These are phyloP conservation scores for Serendipita vermifera DNA, from an alignment of 768 basidiomycete genomes.

Conservation along the genomic window DNA sequence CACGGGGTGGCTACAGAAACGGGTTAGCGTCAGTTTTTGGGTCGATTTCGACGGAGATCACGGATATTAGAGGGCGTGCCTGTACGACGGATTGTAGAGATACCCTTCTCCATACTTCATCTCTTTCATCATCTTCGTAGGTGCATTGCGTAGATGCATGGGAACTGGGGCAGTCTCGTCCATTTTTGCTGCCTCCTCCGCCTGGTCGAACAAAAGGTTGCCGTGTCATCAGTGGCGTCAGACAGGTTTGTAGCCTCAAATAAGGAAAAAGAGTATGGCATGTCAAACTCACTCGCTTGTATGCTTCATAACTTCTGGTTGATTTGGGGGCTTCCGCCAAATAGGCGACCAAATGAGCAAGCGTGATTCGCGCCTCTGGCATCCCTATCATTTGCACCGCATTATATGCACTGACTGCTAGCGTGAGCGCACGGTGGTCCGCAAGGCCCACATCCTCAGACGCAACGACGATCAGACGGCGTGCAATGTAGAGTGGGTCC, in stretches of 20 bases:
- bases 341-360: constrained; percentile 65
- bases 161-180: constrained; percentile 51
- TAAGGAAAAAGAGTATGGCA: background rate
- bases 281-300: constrained; percentile 30
- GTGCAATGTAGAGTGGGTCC: constrained; percentile 63
- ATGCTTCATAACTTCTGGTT: constrained; percentile 66
- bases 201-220: constrained; percentile 24
- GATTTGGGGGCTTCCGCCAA: constrained; percentile 75
- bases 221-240: background rate
- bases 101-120: constrained; percentile 56
- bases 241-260: constrained; percentile 4
- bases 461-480: constrained; percentile 65
- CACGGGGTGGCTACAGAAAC: constrained; percentile 43
- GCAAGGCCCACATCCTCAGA: constrained; percentile 80
- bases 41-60: background rate
- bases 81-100: constrained; percentile 47
- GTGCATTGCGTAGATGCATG: constrained; percentile 61
- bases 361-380: constrained; percentile 69
- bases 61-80: constrained; percentile 24
- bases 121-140: constrained; percentile 55
- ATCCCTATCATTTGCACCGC: constrained; percentile 63
- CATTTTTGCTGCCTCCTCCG: constrained; percentile 45
- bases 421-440: constrained; percentile 59
- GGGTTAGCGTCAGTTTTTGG: background rate
- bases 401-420: constrained; percentile 49